Evolutionary conservation across 495 filamentous ascomycete species (phyloP).

Genomic region (Sordaria brevicollis): DNA sequence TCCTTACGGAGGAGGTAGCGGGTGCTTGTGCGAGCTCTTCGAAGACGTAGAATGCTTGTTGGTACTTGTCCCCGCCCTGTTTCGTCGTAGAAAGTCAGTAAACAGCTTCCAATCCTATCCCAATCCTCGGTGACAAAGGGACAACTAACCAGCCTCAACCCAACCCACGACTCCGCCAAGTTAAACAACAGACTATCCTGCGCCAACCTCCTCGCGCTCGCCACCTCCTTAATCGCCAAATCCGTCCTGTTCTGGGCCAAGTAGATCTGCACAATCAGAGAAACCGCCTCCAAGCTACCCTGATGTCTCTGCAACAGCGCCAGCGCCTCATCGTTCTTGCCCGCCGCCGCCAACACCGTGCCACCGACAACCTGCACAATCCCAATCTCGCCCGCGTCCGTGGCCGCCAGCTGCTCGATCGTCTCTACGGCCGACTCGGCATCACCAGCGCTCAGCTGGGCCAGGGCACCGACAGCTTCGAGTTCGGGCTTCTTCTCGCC

Average conservation of each 20-base stretch:
- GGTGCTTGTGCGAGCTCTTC: conserved; percentile 89
- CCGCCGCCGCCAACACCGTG: conserved; percentile 66
- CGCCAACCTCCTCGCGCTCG: conserved; percentile 85
- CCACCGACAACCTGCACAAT: conserved; percentile 73
- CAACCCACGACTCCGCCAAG: conserved; percentile 91
- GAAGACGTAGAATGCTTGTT: conserved; percentile 95
- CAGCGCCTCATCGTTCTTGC: conserved; percentile 74
- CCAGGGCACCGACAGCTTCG: conserved; percentile 65
- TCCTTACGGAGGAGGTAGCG: conserved; percentile 53
- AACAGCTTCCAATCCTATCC: not conserved
- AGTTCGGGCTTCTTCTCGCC: conserved; percentile 63
- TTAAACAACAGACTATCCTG: conserved; percentile 93
- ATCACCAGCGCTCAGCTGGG: conserved; percentile 54
- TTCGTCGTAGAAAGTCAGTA: not conserved
- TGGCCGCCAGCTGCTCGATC: conserved; percentile 54
- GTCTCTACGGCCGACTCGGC: conserved; percentile 48
- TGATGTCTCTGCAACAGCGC: conserved; percentile 69
- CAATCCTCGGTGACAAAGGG: not conserved
- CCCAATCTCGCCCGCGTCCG: conserved; percentile 53
- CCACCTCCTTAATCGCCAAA: conserved; percentile 79
- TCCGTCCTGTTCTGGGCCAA: conserved; percentile 84
- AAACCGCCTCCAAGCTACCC: conserved; percentile 64
- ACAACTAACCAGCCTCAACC: conserved; percentile 65
- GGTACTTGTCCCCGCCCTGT: conserved; percentile 91
- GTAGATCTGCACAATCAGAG: conserved; percentile 81